Evolutionary conservation across 108 stramenopile species (phyloP), one percentile per base, ranked within the genome.

Genomic region (Aurantiochytrium sp.): DNA sequence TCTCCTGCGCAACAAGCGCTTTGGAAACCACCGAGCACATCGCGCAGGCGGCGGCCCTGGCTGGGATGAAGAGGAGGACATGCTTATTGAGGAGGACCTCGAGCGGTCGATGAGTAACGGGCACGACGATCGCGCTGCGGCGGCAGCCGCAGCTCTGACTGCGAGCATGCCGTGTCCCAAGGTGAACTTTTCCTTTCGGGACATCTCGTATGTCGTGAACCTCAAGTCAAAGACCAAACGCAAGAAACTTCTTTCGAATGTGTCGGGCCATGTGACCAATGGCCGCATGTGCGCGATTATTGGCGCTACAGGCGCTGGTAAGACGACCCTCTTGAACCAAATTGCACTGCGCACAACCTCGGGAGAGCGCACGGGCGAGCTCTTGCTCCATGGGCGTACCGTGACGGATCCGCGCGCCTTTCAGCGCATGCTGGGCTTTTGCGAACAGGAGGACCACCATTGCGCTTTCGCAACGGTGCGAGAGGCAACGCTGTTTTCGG

Each of bases 391-490:
- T 21, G 73, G 73, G 12, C 44, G 25, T 5, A 5, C n/a, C 25
- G 60, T 64, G 5, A 64, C 91, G 5, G 88, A 89, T 6, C 71
- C 25, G 10, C 19, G 25, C 23, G 21, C 21, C 12, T 83, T 19
- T 21, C 73, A 10, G 49, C 44, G 73, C n/a, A 8, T 18, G 45
- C 94, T 95, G 10, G 96, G 96, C 19, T 98, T 96, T 87, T 96
- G 96, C 21, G 96, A 96, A 88, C 97, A 98, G 88, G 95, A 96
- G 72, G 97, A 97, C 90, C 91, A 95, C 18, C 96, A 96, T 89
- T 90, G 93, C 59, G 94, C 96, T 14, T 92, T 94, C 25, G 87
- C 95, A 59, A 98, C 96, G n/a, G 96, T 97, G 44, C 71, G 91
- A 23, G 97, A 98, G 90, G 95, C 96, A 6, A 92, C 97, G 10